Percentiles rank a stretch among this genome's conserved stretches.
These are phyloP conservation scores for Pseudonectria buxi DNA, from an alignment of 2,329 filamentous ascomycete genomes.

Conservation along the genomic window DNA sequence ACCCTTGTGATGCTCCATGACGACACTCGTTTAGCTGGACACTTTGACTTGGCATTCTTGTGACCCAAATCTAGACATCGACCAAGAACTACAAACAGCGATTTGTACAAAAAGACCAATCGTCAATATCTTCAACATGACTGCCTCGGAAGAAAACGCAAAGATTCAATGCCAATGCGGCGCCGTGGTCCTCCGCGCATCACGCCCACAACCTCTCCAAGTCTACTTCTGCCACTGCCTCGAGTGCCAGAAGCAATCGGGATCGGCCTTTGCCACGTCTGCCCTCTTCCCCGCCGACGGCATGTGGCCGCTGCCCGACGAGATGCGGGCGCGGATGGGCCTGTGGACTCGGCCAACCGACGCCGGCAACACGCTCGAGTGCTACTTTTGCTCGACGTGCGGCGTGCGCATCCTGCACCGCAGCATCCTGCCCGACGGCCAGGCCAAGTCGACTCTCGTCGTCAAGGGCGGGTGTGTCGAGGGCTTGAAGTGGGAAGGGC, in stretches of 20 bases:
- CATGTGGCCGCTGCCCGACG: constrained; percentile 33
- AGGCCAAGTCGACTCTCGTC: constrained; percentile 29
- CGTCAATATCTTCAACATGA: too few relatives aligned
- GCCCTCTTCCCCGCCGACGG: constrained; percentile 35
- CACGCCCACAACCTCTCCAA: constrained; percentile 26
- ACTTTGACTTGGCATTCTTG: too few relatives aligned
- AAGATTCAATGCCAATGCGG: constrained; percentile 34
- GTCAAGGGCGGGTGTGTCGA: constrained; percentile 42
- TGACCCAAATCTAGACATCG: too few relatives aligned
- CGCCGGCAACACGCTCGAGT: constrained; percentile 34
- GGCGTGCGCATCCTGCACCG: constrained; percentile 43
- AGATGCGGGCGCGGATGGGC: constrained; percentile 25
- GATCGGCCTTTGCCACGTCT: constrained; percentile 40
- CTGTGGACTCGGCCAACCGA: constrained; percentile 34
- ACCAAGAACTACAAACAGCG: neutral
- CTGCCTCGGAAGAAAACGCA: constrained; percentile 9
- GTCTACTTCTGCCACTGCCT: constrained; percentile 41
- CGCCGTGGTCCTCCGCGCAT: constrained; percentile 29
- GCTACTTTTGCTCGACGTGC: constrained; percentile 36
- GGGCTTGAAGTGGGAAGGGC: constrained; percentile 33
- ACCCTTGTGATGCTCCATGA: neutral
- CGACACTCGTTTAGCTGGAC: too few relatives aligned
- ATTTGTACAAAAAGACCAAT: too few relatives aligned
- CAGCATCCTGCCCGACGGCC: constrained; percentile 31
- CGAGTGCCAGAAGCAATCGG: constrained; percentile 38